These are phyloP conservation scores for Saccharum spontaneum DNA, from an alignment of 176 grass and related monocot species.

Conservation along the genomic window DNA sequence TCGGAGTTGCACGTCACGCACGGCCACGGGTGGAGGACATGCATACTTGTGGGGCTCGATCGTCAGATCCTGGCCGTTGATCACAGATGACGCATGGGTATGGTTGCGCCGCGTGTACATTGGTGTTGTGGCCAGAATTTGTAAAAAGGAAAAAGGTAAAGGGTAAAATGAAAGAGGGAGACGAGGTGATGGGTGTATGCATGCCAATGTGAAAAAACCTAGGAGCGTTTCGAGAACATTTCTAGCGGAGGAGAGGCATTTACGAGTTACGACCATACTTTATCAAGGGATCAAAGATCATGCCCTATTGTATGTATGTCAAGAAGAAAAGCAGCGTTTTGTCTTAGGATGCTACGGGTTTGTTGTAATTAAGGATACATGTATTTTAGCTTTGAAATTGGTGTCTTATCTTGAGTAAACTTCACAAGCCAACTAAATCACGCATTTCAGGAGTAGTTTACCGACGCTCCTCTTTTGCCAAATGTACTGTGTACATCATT, in stretches of 20 bases:
- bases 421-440: not conserved
- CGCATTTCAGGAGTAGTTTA: no score
- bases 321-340: not conserved
- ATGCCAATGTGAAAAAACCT: not conserved
- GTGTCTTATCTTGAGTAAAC: not conserved
- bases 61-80: conserved; percentile 29
- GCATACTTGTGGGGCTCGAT: not conserved
- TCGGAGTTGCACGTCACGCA: not conserved
- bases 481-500: no score
- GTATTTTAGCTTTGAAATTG: not conserved
- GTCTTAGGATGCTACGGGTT: not conserved
- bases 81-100: not conserved
- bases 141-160: no score
- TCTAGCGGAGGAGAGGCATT: not conserved
- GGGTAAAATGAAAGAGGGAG: not conserved
- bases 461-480: no score
- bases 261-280: not conserved
- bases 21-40: not conserved
- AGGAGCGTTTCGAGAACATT: not conserved
- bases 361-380: not conserved
- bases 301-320: not conserved
- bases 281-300: not conserved
- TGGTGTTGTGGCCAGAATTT: not conserved
- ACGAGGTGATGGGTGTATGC: not conserved
- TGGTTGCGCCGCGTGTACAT: conserved; percentile 2